Conservation (phyloP, 345 rosid species). For the Salix suchowensis region DNA sequence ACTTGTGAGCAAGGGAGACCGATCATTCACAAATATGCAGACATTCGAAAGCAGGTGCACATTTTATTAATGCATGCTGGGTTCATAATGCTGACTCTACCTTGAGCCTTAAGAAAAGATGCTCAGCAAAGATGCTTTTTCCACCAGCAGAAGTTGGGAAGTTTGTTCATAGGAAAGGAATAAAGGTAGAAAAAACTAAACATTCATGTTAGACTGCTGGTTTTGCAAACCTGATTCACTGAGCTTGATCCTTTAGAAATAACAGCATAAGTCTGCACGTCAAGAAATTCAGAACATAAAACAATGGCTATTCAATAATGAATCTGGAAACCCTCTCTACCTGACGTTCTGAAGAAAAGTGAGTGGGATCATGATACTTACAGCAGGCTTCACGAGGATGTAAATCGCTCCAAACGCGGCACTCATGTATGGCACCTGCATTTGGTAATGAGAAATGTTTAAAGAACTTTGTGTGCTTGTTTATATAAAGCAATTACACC, state of each 20-base stretch:
- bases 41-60: not conserved
- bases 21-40: not conserved
- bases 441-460: not conserved
- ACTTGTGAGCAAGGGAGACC: not conserved
- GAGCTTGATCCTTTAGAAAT: constrained; percentile 52
- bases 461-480: not conserved
- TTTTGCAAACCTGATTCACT: constrained; percentile 36
- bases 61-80: no score
- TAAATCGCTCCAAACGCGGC: constrained; percentile 54
- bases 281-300: constrained; percentile 2
- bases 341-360: not conserved
- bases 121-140: not conserved
- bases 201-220: not conserved
- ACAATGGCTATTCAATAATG: not conserved
- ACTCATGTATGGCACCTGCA: constrained; percentile 49
- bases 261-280: constrained; percentile 45
- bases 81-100: not conserved
- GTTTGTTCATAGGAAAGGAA: not conserved
- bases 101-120: not conserved
- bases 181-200: not conserved
- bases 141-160: not conserved
- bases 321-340: not conserved
- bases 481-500: not conserved
- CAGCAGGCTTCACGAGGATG: constrained; percentile 44
- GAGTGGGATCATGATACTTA: constrained; percentile 10